phyloP scores from a whole-genome alignment of 495 filamentous ascomycete genomes.

The Apodospora peruviana region DNA sequence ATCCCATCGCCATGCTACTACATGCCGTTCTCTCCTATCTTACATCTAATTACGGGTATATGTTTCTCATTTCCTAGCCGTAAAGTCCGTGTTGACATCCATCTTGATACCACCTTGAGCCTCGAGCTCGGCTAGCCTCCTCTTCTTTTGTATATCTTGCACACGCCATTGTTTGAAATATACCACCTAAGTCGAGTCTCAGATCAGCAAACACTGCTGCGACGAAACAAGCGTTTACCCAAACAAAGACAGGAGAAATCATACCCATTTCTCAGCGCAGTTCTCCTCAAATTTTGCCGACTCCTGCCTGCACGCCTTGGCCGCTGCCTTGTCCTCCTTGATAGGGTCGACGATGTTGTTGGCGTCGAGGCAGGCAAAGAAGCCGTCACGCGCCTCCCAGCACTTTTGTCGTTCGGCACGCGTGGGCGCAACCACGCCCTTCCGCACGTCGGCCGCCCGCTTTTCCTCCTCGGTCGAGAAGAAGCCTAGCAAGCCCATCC shows the following conservation, averaged over 20 bases:
- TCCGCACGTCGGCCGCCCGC: constrained; percentile 46
- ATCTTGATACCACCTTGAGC: constrained; percentile 70
- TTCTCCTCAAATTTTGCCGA: constrained; percentile 62
- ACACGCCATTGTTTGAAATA: constrained; percentile 97
- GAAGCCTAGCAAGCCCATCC: constrained; percentile 42
- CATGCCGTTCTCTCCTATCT: too few relatives aligned
- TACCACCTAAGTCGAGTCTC: constrained; percentile 52
- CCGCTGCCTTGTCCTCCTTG: constrained; percentile 58
- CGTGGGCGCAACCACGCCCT: constrained; percentile 67
- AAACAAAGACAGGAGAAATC: too few relatives aligned
- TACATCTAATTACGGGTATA: too few relatives aligned
- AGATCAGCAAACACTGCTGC: neutral
- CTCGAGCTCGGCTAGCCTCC: constrained; percentile 71
- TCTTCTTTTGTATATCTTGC: constrained; percentile 79
- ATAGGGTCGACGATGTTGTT: constrained; percentile 80
- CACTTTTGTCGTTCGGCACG: constrained; percentile 71
- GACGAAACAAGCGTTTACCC: neutral
- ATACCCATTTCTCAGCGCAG: constrained; percentile 51
- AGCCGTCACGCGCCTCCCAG: constrained; percentile 81
- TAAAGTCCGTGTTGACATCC: constrained; percentile 26
- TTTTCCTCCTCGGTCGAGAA: constrained; percentile 35
- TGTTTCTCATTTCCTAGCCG: constrained; percentile 14
- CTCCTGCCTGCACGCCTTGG: constrained; percentile 62
- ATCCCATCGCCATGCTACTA: too few relatives aligned
- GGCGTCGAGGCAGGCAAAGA: constrained; percentile 78